Conservation (phyloP, 2,329 filamentous ascomycete species). For the Penicillium sp. region DNA sequence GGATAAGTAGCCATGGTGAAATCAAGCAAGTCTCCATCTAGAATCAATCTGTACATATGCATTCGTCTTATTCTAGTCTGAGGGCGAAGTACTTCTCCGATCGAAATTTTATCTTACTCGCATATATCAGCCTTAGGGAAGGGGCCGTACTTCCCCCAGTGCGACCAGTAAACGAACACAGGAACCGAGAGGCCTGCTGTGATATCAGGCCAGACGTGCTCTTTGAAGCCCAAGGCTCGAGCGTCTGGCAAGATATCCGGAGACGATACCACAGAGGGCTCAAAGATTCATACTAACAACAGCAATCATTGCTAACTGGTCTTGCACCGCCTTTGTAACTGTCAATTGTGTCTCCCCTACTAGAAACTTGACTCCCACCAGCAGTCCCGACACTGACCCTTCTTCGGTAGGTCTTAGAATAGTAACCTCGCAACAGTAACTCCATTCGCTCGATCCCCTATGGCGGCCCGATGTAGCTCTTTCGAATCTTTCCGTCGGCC, state of each 20-base stretch:
- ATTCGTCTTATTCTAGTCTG: no score
- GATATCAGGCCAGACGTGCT: background rate
- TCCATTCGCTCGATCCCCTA: slow-evolving; percentile 2
- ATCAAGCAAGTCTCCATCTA: no score
- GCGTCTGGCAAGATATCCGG: background rate
- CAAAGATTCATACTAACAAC: background rate
- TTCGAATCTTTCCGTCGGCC: slow-evolving; percentile 73
- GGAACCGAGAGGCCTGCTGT: background rate
- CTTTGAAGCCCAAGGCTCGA: background rate
- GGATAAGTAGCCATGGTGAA: no score
- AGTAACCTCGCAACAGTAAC: background rate
- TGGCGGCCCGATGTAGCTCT: slow-evolving; percentile 68
- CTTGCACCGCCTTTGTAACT: background rate
- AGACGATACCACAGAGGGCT: background rate
- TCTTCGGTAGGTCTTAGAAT: background rate
- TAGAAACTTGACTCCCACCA: background rate
- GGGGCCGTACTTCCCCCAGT: background rate
- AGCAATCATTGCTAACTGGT: background rate
- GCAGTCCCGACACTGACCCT: background rate
- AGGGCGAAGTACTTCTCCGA: no score
- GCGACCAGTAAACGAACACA: background rate
- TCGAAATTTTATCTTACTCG: background rate
- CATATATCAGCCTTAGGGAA: background rate
- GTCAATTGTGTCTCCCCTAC: background rate
- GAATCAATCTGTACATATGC: no score